A percentile compares a stretch with the other conserved stretches of the same genome.
Evolutionary conservation across 345 rosid species (phyloP).

Genomic region (Hibiscus trionum): DNA sequence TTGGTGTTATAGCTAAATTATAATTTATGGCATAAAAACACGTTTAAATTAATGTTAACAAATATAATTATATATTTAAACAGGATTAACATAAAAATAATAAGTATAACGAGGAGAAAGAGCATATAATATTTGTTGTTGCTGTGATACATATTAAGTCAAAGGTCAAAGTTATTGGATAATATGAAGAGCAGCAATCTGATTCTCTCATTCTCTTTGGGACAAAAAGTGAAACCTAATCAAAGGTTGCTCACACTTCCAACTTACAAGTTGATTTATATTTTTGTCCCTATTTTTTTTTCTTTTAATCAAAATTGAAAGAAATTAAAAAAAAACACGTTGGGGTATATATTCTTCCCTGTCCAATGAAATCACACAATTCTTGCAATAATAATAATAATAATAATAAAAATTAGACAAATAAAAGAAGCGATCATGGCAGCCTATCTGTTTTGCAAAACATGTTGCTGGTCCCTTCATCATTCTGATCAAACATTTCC

Average conservation of each 20-base stretch:
- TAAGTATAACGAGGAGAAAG: too few relatives aligned
- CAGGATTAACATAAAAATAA: too few relatives aligned
- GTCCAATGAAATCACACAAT: too few relatives aligned
- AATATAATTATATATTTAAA: too few relatives aligned
- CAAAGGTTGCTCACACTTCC: conserved; percentile 20
- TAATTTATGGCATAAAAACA: too few relatives aligned
- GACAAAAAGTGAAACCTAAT: conserved; percentile 32
- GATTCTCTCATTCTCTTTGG: conserved; percentile 14
- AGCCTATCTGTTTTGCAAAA: conserved; percentile 31
- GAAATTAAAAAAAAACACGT: background rate
- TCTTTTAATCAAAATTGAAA: background rate
- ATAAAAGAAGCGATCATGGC: conserved; percentile 39
- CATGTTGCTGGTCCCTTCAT: conserved; percentile 32
- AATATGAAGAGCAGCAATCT: conserved; percentile 13
- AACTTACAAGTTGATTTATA: conserved; percentile 1
- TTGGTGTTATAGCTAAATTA: too few relatives aligned
- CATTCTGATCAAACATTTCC: conserved; percentile 18
- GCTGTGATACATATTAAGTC: conserved; percentile 5
- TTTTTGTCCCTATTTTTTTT: conserved; percentile 9
- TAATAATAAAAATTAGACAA: background rate
- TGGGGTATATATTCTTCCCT: too few relatives aligned
- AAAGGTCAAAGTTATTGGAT: conserved; percentile 25
- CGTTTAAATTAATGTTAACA: background rate
- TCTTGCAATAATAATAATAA: too few relatives aligned
- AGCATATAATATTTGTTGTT: background rate